These are phyloP conservation scores for Sequoiadendron giganteum DNA, from an alignment of 75 land plant genomes.

Conservation along the genomic window DNA sequence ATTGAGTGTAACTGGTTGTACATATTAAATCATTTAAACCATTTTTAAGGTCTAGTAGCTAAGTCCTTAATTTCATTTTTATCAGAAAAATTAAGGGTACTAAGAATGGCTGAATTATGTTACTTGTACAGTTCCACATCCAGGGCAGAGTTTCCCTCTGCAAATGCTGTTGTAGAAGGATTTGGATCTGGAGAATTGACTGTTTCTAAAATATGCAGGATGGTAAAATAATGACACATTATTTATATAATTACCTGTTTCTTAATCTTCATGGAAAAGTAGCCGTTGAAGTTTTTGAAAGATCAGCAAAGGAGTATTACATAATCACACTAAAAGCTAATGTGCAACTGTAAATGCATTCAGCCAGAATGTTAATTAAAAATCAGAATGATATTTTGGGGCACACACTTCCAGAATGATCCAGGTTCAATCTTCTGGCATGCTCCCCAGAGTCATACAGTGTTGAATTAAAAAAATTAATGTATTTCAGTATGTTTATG, in stretches of 20 bases:
- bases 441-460: neutral
- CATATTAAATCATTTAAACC: neutral
- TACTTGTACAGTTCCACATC: constrained; percentile 31
- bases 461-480: neutral
- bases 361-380: neutral
- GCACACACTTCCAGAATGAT: neutral
- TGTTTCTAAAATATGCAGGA: constrained; percentile 41
- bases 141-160: constrained; percentile 88
- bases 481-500: neutral
- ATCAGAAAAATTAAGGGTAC: neutral
- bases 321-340: neutral
- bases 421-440: neutral
- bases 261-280: neutral
- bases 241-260: neutral
- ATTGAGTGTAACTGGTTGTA: neutral
- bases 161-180: constrained; percentile 74
- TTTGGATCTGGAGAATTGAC: constrained; percentile 86
- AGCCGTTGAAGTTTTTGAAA: neutral
- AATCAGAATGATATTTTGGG: neutral
- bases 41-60: neutral
- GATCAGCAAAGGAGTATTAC: neutral
- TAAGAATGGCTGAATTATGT: neutral
- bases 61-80: neutral
- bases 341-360: neutral
- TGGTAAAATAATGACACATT: neutral